Base-by-base conservation (phyloP, 176 grass and related monocot genomes). In the Areca catechu region DNA sequence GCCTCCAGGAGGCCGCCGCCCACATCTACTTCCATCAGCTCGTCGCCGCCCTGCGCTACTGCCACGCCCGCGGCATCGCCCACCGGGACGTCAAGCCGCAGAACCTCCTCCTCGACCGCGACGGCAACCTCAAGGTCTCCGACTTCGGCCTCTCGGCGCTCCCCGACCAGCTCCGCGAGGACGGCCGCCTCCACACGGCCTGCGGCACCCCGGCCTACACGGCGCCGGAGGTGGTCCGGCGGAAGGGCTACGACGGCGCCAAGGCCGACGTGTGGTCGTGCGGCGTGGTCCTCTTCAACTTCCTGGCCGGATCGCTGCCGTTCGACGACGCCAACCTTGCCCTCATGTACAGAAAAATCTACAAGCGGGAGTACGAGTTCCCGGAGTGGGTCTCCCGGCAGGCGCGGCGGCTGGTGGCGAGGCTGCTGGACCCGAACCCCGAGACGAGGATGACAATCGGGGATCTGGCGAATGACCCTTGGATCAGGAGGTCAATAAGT, bases 241-340 rank as follows among this genome's bases (percentile, higher is more conserved):
- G 74, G 20, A 58, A 9, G 61, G 80, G 78, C 0, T 95, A 95
- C 62, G 83, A 95, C 43, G 91, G 91, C 22, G 71, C 83, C 27
- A 83, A 83, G 66, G 91, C 91, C 3, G 86, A 95, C 70, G 80
- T 77, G 16, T 96, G 91, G 91, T 96, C 91, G 9, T 84, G 86
- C 51, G 83, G 86, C 15, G 83, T 96, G 10, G 77, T 87, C 74
- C 77, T 96, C 57, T 96, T 87, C 80, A 71, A 83, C n/a, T 71
- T 95, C 27, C 86, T 95, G 21, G 56, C 74, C 0, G 91, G 86
- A 0, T 16, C 7, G 4, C 83, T 95, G 1, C 86, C 86, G 4
- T 95, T 95, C 60, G 86, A 95, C 37, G 90, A 95, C 60, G 16
- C 69, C 4, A 90, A 90, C 73, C 63, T 89, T 16, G 54, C 71